Base-by-base conservation (phyloP, 306 rosid species). In the Rubus parviflorus region DNA sequence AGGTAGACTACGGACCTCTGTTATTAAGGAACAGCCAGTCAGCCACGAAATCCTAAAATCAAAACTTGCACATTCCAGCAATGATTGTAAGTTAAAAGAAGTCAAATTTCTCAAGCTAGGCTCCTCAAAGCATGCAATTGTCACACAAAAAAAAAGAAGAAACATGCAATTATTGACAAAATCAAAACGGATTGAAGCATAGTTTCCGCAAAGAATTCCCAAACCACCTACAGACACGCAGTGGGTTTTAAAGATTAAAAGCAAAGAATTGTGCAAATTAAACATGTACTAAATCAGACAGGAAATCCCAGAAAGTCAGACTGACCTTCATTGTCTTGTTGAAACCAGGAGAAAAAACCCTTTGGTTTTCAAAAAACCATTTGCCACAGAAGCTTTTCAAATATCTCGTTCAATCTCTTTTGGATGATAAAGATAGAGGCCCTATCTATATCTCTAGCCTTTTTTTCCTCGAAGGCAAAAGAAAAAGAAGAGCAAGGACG, bases 251-350 rank as follows among this genome's bases (percentile, higher is more conserved):
- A 68, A 23, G 20, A 42, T 6, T 30, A 23, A 22, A 57, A 73
- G n/a, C 69, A 41, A n/a, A 17, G 8, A 41, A 66, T 35, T 4
- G 9, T 68, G 35, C 16, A 5, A 10, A 8, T 5, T 42, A 67
- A 42, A 13, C 71, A 67, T 42, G 71, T 23, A 4, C n/a, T 12
- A n/a, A 67, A 4, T 41, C 52, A 68, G 56, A 46, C 56, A 20
- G 54, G 14, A 35, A 45, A 56, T 42, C 54, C 7, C 6, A 20
- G 20, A 74, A 51, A 17, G 4, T n/a, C 37, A 20, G 7, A 12
- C 70, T 74, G 51, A 74, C 78, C 58, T 61, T 74, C 58, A 61
- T 60, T 30, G 57, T 45, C 47, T 58, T 22, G 57, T 43, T 45
- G 38, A 13, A 53, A 13, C 22, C 46, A 10, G 46, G 41, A 51